Conservation (phyloP, 257 asterid species). For the Scutellaria minor region DNA sequence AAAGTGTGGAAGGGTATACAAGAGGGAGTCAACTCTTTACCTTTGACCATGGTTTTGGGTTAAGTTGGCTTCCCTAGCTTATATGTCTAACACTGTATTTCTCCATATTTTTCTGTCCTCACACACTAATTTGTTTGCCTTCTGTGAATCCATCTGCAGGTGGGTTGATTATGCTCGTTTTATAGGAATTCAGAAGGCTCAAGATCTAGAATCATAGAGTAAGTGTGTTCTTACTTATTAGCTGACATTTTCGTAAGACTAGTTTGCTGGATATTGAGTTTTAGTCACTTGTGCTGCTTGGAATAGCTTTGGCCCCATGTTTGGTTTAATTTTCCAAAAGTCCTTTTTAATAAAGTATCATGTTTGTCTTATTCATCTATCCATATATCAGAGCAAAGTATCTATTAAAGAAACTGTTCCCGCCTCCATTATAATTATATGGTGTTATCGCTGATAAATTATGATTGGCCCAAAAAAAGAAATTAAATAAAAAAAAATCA, state of each 20-base stretch:
- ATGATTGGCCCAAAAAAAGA: too few relatives aligned
- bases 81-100: neutral
- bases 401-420: too few relatives aligned
- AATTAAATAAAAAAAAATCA: too few relatives aligned
- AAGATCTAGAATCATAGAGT: constrained; percentile 44
- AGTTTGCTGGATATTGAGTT: constrained; percentile 12
- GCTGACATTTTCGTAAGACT: constrained; percentile 40
- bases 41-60: too few relatives aligned
- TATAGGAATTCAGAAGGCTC: constrained; percentile 78
- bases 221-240: constrained; percentile 28
- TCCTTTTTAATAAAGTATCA: neutral
- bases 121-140: neutral
- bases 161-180: constrained; percentile 91
- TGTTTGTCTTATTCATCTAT: too few relatives aligned
- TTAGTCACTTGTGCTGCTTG: constrained; percentile 17
- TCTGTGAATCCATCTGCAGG: constrained; percentile 45
- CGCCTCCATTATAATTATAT: too few relatives aligned
- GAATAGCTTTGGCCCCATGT: constrained; percentile 5
- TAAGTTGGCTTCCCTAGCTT: too few relatives aligned
- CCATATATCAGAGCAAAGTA: too few relatives aligned
- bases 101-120: too few relatives aligned
- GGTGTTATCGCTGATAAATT: too few relatives aligned
- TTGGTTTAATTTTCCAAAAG: neutral
- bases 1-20: too few relatives aligned
- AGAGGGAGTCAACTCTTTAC: too few relatives aligned